Base-by-base conservation (phyloP, 306 rosid species). In the Calophaca sinica region DNA sequence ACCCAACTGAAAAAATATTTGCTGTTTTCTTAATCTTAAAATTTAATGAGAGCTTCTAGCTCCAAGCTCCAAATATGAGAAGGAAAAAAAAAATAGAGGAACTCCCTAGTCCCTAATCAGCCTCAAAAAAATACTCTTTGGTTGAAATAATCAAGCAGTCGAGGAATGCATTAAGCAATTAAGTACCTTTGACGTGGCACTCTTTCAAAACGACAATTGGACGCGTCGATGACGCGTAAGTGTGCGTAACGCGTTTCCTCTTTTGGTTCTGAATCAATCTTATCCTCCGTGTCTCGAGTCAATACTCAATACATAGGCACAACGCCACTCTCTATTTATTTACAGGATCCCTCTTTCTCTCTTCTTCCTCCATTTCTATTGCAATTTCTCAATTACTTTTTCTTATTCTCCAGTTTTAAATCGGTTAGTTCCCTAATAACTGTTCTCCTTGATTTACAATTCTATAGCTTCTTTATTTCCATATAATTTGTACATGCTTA, bases 181-280 rank as follows among this genome's bases (percentile, higher is more conserved):
- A 41, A 6, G n/a, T 6, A 41, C 2, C 1, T 7, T 8, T 70
- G 76, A 68, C 72, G 72, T 78, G 76, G 63, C 72, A 70, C 14
- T 9, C 45, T 0, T 5, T 0, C 4, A 10, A 7, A 36, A 31
- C 0, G 74, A 76, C 67, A 66, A 5, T 0, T 61, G 49, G 5
- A 48, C 82, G 77, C 65, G 82, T 78, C 35, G 52, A 39, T 6
- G 57, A 70, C 82, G 71, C 77, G 77, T 78, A 50, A 49, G 46
- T 13, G 4, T 14, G 54, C 65, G 41, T 78, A 39, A 70, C 82
- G 77, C 76, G 82, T 3, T 69, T 59, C n/a, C n/a, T n/a, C 20
- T 10, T 42, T 66, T 36, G 35, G 7, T 20, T 58, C 38, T n/a
- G 1, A 14, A 36, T 10, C 73, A 14, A 36, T 10, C 73, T 61